Evolutionary conservation across 495 filamentous ascomycete species (phyloP), one percentile per base, ranked within the genome.

Genomic region (Cercophora sp.): DNA sequence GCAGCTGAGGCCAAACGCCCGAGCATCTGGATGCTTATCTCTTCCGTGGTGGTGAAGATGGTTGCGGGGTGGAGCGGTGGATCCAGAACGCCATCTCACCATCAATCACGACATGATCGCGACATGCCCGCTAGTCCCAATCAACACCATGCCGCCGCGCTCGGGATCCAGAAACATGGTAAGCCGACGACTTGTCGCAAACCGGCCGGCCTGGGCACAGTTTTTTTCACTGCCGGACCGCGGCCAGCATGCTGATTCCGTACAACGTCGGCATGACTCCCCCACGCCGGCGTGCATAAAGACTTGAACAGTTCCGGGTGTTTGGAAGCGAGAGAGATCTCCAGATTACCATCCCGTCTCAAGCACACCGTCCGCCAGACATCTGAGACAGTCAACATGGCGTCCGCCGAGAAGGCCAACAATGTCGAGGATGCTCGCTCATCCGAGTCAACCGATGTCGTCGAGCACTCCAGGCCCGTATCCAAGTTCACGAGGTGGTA

Each of bases 401-500:
- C 51, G 48, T 41, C 52, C n/a, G 22, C 48, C 25, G 49, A 50
- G 10, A 65, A 58, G 1, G 47, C 56, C 27, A 52, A 49, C 10
- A 32, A 15, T 15, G 37, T 59, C 25, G 55, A 50, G 31, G 48
- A 51, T 19, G 51, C 31, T 51, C 49, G 39, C 42, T 48, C 43
- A 37, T 19, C 44, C 1, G 49, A 55, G 34, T 6, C 32, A 11
- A 11, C n/a, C 26, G 25, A 32, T 32, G 29, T 40, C 2, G 26
- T 41, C n/a, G 48, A 56, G 36, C 45, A 50, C 10, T 19, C 39
- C 35, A 70, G 64, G 41, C 61, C 55, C 0, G 59, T 67, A 2
- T 68, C 65, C 1, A 52, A 47, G 19, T 65, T 70, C 43, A 68
- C 67, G 35, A 56, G 65, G 19, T 72, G 71, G 63, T 82, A 79